phyloP scores from a whole-genome alignment of 148 eudicot species.

The Bassia scoparia region DNA sequence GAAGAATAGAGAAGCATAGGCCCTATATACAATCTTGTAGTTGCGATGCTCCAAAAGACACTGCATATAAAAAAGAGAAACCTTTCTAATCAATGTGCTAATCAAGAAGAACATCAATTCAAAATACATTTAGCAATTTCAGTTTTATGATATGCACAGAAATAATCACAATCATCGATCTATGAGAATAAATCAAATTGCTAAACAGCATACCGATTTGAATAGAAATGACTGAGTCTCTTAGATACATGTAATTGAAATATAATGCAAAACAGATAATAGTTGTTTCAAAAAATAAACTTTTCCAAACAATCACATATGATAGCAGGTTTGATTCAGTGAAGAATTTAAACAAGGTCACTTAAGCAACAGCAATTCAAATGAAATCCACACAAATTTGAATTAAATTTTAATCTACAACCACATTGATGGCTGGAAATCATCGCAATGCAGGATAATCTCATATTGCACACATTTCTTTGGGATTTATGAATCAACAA shows the following conservation, averaged over 20 bases:
- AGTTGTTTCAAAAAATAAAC: no score
- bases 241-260: background rate
- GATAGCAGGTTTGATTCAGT: background rate
- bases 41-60: constrained; percentile 99
- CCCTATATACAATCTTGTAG: constrained; percentile 94
- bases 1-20: constrained; percentile 96
- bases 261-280: no score
- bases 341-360: background rate
- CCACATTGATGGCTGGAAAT: background rate
- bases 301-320: constrained; percentile 6
- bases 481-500: background rate
- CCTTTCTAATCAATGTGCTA: constrained; percentile 6
- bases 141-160: background rate
- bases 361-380: background rate
- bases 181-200: background rate
- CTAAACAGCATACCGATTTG: background rate
- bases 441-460: background rate
- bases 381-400: no score
- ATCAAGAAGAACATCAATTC: background rate
- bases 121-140: background rate
- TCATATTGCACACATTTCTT: background rate
- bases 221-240: background rate
- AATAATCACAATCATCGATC: background rate
- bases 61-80: constrained; percentile 33
- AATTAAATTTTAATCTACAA: background rate